These are phyloP conservation scores for Ophiocordyceps polyrhachis-furcata DNA, from an alignment of 2,329 filamentous ascomycete species.

Conservation along the genomic window DNA sequence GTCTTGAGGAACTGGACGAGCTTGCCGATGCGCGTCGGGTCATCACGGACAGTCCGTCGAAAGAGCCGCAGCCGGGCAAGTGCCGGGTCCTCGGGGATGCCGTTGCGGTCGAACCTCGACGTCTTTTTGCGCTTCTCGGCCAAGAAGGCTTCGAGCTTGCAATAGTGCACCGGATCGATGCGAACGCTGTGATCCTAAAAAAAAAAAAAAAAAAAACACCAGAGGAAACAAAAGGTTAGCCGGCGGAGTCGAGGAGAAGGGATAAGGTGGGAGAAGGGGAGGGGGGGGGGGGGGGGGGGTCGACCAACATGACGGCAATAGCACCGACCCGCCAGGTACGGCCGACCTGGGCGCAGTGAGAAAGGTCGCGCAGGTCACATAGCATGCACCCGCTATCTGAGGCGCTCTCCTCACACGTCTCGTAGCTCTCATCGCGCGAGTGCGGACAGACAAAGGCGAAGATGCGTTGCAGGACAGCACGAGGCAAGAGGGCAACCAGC, in stretches of 20 bases:
- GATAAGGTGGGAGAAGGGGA: not conserved
- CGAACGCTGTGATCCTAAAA: slow-evolving; percentile 70
- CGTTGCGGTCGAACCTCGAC: slow-evolving; percentile 57
- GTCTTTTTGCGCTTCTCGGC: slow-evolving; percentile 60
- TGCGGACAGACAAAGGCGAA: slow-evolving; percentile 76
- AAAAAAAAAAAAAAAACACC: not conserved
- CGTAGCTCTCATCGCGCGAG: slow-evolving; percentile 55
- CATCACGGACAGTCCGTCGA: slow-evolving; percentile 64
- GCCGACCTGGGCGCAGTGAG: slow-evolving; percentile 58
- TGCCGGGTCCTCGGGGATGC: slow-evolving; percentile 63
- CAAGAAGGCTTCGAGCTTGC: slow-evolving; percentile 65
- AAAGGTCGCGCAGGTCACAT: slow-evolving; percentile 78
- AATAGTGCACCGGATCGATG: slow-evolving; percentile 90
- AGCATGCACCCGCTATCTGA: slow-evolving; percentile 74
- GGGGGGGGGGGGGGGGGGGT: no score
- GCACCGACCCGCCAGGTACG: slow-evolving; percentile 47
- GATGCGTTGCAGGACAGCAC: slow-evolving; percentile 54
- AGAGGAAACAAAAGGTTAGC: not conserved
- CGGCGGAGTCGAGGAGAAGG: not conserved
- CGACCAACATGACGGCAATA: slow-evolving; percentile 41
- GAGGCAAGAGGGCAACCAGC: slow-evolving; percentile 38
- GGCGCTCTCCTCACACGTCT: slow-evolving; percentile 64
- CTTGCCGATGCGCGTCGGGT: slow-evolving; percentile 46
- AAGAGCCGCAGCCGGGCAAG: slow-evolving; percentile 59
- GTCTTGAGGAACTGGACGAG: slow-evolving; percentile 67